Evolutionary conservation across 148 eudicot genomes (phyloP), one percentile per base, ranked within the genome.

Genomic region (Arctostaphylos glauca): DNA sequence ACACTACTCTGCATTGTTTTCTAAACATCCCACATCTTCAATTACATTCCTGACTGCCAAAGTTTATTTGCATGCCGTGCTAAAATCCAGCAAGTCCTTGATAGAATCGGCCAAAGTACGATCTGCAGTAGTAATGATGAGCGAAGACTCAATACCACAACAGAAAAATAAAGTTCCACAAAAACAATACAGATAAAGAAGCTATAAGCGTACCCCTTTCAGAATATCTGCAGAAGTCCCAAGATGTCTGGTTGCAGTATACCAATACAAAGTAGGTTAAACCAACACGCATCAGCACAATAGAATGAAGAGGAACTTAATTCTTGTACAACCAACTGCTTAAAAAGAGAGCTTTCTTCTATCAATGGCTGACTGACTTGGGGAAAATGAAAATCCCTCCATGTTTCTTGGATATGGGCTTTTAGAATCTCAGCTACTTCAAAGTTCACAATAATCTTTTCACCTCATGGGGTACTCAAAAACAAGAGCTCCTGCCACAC

Each of bases 401-500:
- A 68, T 0, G 3, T 68, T 49, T 81, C 76, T 49, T 18, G 74
- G 76, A 46, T 53, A 0, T 38, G 38, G 62, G 6, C 38, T 52
- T 16, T 49, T 38, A 2, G 21, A 15, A 70, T 70, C 76, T 76
- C 60, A 31, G 41, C 41, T 3, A 52, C 60, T 50, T 25, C 48
- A 56, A 19, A 5, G 23, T 41, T 56, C 21, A 53, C 48, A 52
- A 47, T 46, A 23, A 53, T 38, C 25, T 62, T 14, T 83, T 85
- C 84, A 90, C 82, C 79, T 86, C 81, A 83, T 86, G 2, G 94
- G 92, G 87, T 92, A 96, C 85, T 92, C 93, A 50, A 88, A 90
- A 78, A 96, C 99, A 47, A 96, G 94, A 56, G 95, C 98, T 87
- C 92, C 98, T 18, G 99, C 98, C 18, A 96, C 97, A 86, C 99